phyloP scores from a whole-genome alignment of 345 rosid species.

The Syzygium jambos region DNA sequence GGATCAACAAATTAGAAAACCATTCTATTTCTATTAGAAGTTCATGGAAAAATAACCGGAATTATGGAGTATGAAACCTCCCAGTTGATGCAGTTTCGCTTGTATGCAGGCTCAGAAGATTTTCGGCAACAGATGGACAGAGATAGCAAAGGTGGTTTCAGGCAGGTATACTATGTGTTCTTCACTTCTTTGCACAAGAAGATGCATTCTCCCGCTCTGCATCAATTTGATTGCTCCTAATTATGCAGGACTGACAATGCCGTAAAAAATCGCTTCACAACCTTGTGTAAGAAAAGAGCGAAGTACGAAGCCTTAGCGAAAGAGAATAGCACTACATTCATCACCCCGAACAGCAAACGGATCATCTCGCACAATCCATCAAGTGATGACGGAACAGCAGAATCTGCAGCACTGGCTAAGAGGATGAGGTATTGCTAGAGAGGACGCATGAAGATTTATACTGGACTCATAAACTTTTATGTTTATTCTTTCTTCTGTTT shows the following conservation, averaged over 20 bases:
- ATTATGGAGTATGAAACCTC: background rate
- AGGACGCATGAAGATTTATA: background rate
- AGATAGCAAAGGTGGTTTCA: slow-evolving; percentile 98
- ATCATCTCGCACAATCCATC: slow-evolving; percentile 33
- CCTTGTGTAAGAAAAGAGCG: slow-evolving; percentile 96
- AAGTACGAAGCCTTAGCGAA: slow-evolving; percentile 84
- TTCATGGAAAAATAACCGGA: background rate
- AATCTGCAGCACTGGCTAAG: slow-evolving; percentile 37
- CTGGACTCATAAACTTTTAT: background rate
- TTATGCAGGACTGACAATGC: slow-evolving; percentile 89
- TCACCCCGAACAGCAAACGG: slow-evolving; percentile 70
- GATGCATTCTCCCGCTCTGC: background rate
- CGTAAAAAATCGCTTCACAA: slow-evolving; percentile 94
- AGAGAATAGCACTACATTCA: slow-evolving; percentile 45
- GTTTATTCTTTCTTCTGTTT: background rate
- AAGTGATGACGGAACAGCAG: slow-evolving; percentile 26
- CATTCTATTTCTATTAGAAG: background rate
- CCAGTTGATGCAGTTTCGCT: background rate
- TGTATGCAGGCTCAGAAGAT: slow-evolving; percentile 78
- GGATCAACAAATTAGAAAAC: background rate
- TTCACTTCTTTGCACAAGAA: background rate
- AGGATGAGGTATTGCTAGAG: slow-evolving; percentile 35
- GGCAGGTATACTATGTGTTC: slow-evolving; percentile 55
- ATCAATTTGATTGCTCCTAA: background rate
- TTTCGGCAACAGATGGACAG: slow-evolving; percentile 98